Evolutionary conservation across 164 flowering plant species (phyloP).

Genomic region (Paratinospora sagittata): DNA sequence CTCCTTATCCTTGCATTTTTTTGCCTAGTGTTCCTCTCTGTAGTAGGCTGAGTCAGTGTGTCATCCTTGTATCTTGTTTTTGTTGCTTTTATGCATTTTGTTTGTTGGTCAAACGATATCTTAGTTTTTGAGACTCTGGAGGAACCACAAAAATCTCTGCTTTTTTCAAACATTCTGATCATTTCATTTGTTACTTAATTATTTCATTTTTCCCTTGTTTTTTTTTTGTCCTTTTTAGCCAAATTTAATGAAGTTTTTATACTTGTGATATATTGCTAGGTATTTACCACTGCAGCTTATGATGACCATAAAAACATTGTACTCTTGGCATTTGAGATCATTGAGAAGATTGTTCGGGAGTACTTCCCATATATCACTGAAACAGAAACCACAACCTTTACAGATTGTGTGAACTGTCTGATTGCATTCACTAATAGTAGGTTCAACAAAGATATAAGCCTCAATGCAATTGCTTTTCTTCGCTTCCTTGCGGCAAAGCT

Average conservation of each 20-base stretch:
- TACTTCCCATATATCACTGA: conserved; percentile 97
- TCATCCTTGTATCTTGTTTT: too few species aligned
- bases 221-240: not conserved
- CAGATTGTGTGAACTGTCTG: conserved; percentile 94
- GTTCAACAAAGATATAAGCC: conserved; percentile 92
- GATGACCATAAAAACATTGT: conserved; percentile 97
- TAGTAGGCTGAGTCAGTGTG: too few species aligned
- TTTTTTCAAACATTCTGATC: not conserved
- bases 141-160: not conserved
- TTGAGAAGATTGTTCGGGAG: conserved; percentile 93
- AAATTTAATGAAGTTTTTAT: conserved; percentile 1
- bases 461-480: conserved; percentile 92
- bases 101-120: not conserved
- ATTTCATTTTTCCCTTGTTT: not conserved
- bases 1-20: too few species aligned
- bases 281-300: conserved; percentile 95
- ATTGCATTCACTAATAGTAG: conserved; percentile 94
- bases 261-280: conserved; percentile 39
- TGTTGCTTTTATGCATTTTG: too few species aligned
- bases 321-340: conserved; percentile 90
- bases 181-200: not conserved
- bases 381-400: conserved; percentile 94
- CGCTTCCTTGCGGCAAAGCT: conserved; percentile 92
- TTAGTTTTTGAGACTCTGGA: not conserved
- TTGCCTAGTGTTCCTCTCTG: too few species aligned